Evolutionary conservation across 2,329 filamentous ascomycete species (phyloP).

Genomic region (Arthrobotrys pseudoclavata): DNA sequence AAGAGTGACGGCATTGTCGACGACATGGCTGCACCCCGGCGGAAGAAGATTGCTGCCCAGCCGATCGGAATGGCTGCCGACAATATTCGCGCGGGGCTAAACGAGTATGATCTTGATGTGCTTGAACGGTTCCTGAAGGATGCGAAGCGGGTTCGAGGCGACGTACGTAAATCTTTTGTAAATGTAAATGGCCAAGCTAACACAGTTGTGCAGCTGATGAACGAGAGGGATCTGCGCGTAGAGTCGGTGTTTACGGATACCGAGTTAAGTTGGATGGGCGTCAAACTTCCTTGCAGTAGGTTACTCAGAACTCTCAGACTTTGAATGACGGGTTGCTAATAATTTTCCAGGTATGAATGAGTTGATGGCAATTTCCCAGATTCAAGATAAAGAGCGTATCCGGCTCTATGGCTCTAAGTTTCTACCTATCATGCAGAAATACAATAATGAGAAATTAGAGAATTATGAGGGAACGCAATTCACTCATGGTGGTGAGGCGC

Average conservation of each 20-base stretch:
- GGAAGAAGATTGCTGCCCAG: slow-evolving; percentile 66
- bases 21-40: slow-evolving; percentile 65
- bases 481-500: slow-evolving; percentile 3
- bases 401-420: slow-evolving; percentile 50
- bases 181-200: slow-evolving; percentile 13
- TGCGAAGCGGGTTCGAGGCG: slow-evolving; percentile 74
- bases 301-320: neutral
- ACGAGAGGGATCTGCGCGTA: slow-evolving; percentile 58
- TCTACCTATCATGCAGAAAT: slow-evolving; percentile 43
- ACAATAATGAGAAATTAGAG: slow-evolving; percentile 52
- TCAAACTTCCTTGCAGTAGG: slow-evolving; percentile 74
- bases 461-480: slow-evolving; percentile 56
- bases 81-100: slow-evolving; percentile 69
- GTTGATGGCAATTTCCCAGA: slow-evolving; percentile 75
- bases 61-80: slow-evolving; percentile 73
- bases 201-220: slow-evolving; percentile 29
- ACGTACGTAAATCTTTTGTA: slow-evolving; percentile 66
- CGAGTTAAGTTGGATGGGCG: slow-evolving; percentile 79
- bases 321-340: neutral
- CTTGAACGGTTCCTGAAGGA: slow-evolving; percentile 76
- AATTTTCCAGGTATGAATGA: slow-evolving; percentile 67
- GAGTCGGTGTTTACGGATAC: slow-evolving; percentile 76
- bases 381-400: slow-evolving; percentile 67
- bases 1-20: slow-evolving; percentile 65
- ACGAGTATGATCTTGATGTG: slow-evolving; percentile 74